Conservation (phyloP, 2,329 filamentous ascomycete genomes). For the Hypomyces perniciosus region DNA sequence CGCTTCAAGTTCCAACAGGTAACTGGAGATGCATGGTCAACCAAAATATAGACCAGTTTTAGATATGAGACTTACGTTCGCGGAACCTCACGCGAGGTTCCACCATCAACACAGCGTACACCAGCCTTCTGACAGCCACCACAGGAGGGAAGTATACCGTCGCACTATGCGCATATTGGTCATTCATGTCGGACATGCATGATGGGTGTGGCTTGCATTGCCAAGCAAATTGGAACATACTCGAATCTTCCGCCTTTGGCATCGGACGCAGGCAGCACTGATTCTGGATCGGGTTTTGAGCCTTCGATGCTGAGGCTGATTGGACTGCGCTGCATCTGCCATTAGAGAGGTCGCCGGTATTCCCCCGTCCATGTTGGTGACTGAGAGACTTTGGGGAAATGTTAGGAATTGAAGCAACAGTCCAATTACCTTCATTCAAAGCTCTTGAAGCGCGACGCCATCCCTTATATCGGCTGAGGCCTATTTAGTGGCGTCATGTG, state of each 20-base stretch:
- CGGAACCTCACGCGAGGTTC: conserved; percentile 8
- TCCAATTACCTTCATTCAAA: too few relatives aligned
- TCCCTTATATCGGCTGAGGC: too few relatives aligned
- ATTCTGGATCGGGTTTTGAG: conserved; percentile 6
- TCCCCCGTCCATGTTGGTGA: conserved; percentile 2
- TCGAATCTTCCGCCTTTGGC: conserved; percentile 9
- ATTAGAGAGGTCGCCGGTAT: not conserved
- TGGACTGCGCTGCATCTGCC: not conserved
- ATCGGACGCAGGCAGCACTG: conserved; percentile 8
- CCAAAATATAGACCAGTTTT: not conserved
- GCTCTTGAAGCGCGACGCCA: too few relatives aligned
- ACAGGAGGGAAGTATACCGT: conserved; percentile 7
- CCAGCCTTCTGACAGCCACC: conserved; percentile 8
- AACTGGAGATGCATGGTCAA: not conserved
- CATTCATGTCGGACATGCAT: not conserved
- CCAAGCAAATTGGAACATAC: not conserved
- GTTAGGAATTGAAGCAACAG: too few relatives aligned
- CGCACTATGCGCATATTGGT: conserved; percentile 2
- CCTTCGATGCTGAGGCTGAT: not conserved
- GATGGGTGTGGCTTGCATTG: not conserved
- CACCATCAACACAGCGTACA: conserved; percentile 7
- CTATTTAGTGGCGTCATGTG: too few relatives aligned
- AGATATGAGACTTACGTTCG: conserved; percentile 2
- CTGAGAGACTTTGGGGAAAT: not conserved
- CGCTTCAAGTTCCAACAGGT: conserved; percentile 3